Conservation (phyloP, 805 yeast species). For the Pichia manshurica region DNA sequence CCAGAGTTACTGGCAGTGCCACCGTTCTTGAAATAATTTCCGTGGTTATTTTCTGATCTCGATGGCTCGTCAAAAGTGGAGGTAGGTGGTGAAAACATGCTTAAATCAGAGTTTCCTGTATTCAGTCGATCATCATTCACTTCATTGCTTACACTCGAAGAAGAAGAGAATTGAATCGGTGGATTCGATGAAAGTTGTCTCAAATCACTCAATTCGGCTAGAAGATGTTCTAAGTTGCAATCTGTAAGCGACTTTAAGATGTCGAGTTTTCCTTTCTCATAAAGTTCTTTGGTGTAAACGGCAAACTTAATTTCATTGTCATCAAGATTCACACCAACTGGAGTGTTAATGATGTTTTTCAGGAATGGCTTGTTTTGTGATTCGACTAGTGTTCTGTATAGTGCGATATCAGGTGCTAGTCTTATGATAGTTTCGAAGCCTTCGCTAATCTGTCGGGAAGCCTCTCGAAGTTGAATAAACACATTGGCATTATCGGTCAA, state of each 20-base stretch:
- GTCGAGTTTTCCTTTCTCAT: conserved; percentile 41
- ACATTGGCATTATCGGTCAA: background rate
- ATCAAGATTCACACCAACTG: conserved; percentile 36
- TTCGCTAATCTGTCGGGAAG: conserved; percentile 5
- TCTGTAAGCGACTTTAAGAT: conserved; percentile 47
- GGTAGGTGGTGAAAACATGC: background rate
- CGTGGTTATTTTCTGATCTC: background rate
- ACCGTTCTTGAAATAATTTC: background rate
- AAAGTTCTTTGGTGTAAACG: conserved; percentile 48
- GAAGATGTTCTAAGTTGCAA: conserved; percentile 29
- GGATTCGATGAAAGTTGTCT: background rate
- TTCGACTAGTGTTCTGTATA: conserved; percentile 14
- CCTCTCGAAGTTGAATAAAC: conserved; percentile 8
- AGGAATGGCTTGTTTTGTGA: conserved; percentile 22
- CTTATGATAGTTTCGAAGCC: conserved; percentile 9
- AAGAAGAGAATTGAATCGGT: background rate
- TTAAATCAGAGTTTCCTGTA: background rate
- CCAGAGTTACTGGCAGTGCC: background rate
- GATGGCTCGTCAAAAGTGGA: background rate
- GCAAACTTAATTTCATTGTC: conserved; percentile 53
- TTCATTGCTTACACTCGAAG: too few relatives aligned
- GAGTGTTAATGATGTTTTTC: conserved; percentile 5
- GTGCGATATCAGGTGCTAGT: conserved; percentile 11
- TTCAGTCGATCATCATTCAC: too few relatives aligned
- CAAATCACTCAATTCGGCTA: background rate